Percentiles rank a stretch among this genome's conserved stretches.
These are phyloP conservation scores for Avena insularis DNA, from an alignment of 176 grass and related monocot genomes.

Conservation along the genomic window DNA sequence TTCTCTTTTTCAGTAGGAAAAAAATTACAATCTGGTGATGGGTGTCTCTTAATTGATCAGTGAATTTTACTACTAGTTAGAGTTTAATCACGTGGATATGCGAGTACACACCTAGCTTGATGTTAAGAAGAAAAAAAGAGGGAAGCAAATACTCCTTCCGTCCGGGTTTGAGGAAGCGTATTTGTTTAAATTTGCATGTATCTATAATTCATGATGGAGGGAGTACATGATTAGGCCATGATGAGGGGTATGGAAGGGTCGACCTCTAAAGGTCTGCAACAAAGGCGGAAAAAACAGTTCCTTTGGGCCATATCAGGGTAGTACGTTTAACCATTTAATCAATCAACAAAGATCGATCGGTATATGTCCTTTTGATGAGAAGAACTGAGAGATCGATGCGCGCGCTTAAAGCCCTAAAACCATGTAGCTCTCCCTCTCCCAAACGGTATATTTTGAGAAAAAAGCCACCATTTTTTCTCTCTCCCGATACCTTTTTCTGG, in stretches of 20 bases:
- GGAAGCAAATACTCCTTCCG: no score
- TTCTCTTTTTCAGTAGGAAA: no score
- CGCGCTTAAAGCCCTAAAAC: conserved; percentile 14
- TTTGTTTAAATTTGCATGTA: no score
- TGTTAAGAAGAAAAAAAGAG: background rate
- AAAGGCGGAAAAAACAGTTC: conserved; percentile 36
- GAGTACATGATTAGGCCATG: conserved; percentile 57
- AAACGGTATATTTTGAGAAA: background rate
- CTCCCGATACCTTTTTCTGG: background rate
- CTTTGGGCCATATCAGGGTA: conserved; percentile 1
- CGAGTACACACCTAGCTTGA: background rate
- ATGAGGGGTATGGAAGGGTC: conserved; percentile 43
- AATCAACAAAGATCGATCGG: background rate
- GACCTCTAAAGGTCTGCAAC: conserved; percentile 51
- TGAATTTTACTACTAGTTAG: background rate
- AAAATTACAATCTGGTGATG: no score
- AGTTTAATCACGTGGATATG: background rate
- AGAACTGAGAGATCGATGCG: conserved; percentile 13
- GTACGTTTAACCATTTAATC: conserved; percentile 42
- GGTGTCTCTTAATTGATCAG: no score
- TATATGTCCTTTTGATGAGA: conserved; percentile 2
- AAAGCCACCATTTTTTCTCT: conserved; percentile 22
- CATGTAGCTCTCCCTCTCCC: background rate
- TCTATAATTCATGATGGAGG: no score
- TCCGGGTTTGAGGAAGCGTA: no score